Evolutionary conservation across 441 rosid genomes (phyloP).

Genomic region (Raphanus hybrid): DNA sequence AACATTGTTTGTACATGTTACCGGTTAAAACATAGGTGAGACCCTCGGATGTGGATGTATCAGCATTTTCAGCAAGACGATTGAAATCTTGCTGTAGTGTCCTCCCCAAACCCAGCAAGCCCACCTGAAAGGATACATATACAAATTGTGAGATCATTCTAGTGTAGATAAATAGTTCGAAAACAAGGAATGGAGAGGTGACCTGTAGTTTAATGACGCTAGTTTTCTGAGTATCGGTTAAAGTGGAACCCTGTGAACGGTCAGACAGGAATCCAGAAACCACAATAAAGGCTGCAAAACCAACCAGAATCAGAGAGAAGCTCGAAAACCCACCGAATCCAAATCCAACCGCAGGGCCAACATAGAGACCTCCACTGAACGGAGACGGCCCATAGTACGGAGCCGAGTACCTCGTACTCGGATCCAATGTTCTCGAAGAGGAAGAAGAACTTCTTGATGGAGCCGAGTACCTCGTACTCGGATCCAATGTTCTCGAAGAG

Average conservation of each 20-base stretch:
- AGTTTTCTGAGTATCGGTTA: conserved; percentile 75
- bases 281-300: conserved; percentile 82
- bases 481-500: conserved; percentile 37
- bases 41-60: conserved; percentile 77
- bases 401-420: conserved; percentile 16
- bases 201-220: conserved; percentile 94
- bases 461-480: conserved; percentile 54
- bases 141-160: no score
- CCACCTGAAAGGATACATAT: no score
- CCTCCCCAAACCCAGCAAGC: no score
- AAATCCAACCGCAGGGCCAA: conserved; percentile 79
- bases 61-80: no score
- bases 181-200: not conserved
- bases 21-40: conserved; percentile 84
- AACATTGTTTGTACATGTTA: conserved; percentile 33
- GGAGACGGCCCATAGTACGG: conserved; percentile 78
- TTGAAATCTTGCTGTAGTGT: no score
- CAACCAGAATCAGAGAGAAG: conserved; percentile 65
- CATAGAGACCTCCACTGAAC: conserved; percentile 67
- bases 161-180: not conserved
- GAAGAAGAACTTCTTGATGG: conserved; percentile 34
- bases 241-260: conserved; percentile 58
- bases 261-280: conserved; percentile 85
- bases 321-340: conserved; percentile 87
- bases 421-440: no score